These are phyloP conservation scores for Cryptococcus sp. DNA, from an alignment of 1,284 basidiomycete species.

Conservation along the genomic window DNA sequence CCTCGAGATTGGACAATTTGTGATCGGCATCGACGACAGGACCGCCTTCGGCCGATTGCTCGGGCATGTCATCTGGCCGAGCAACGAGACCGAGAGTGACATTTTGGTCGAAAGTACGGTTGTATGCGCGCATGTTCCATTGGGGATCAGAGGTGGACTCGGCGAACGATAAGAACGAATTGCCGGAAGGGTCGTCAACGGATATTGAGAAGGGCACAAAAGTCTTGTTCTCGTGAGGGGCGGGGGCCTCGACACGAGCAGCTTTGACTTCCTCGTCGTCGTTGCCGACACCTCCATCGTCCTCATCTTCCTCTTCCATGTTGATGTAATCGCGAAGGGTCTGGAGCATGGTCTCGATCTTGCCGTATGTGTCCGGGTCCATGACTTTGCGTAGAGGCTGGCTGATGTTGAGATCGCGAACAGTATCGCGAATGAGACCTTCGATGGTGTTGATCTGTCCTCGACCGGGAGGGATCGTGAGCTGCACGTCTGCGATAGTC, in stretches of 20 bases:
- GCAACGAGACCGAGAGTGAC: constrained; percentile 70
- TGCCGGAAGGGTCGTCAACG: constrained; percentile 91
- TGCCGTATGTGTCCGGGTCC: constrained; percentile 71
- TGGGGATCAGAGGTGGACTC: constrained; percentile 80
- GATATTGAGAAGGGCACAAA: constrained; percentile 79
- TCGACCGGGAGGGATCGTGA: constrained; percentile 84
- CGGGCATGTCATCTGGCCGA: constrained; percentile 37
- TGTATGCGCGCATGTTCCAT: constrained; percentile 89
- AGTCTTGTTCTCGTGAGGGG: constrained; percentile 55
- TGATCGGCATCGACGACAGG: constrained; percentile 56
- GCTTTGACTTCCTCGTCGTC: constrained; percentile 38
- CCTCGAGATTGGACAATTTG: constrained; percentile 48
- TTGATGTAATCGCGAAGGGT: constrained; percentile 70
- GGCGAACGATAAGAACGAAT: constrained; percentile 88
- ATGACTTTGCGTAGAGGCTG: constrained; percentile 86
- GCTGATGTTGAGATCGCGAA: constrained; percentile 77
- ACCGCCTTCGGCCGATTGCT: constrained; percentile 39
- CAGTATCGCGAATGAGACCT: constrained; percentile 82
- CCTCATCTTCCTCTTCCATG: constrained; percentile 64
- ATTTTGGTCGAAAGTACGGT: constrained; percentile 81
- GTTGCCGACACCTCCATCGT: constrained; percentile 50
- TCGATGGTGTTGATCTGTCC: constrained; percentile 97
- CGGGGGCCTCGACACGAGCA: constrained; percentile 31
- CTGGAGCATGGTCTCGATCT: constrained; percentile 75
- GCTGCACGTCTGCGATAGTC: constrained; percentile 80